Evolutionary conservation across 495 filamentous ascomycete genomes (phyloP), one percentile per base, ranked within the genome.

Genomic region (Aspergillus baeticus): DNA sequence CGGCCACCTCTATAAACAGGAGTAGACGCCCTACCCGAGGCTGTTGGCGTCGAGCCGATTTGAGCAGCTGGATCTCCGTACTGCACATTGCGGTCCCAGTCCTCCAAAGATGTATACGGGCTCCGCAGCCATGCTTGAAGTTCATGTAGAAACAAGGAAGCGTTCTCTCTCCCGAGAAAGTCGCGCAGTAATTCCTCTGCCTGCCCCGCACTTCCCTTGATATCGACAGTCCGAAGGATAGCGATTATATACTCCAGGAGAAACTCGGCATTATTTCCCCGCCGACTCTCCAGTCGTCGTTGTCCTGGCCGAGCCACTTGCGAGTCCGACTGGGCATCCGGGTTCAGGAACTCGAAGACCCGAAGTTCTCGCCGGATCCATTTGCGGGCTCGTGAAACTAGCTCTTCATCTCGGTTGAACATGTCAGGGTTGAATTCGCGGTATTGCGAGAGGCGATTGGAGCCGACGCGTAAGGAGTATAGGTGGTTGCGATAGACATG

Each of bases 321-420:
- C 13, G 61, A 56, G 22, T 63, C 55, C 26, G 67, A 62, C 34
- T 70, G 57, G 11, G 63, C 10, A 14, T 72, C 74, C 0, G 77
- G 69, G 53, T 77, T 74, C 38, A 95, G 76, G 64, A 92, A 96
- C 43, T 81, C 80, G 61, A 96, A 98, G 37, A 96, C 92, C 62
- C 87, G 83, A 8, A 98, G 77, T 62, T 98, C 94, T 34, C 94
- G 82, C 4, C 94, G 84, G 51, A 96, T 84, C 85, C 90, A 98
- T 51, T 84, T 86, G 29, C 90, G 80, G n/a, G 94, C 93, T 18
- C 90, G 84, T 2, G 88, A 90, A 39, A 91, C 77, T 0, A 96
- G 81, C 37, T 87, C 77, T 44, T 86, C 74, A 54, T 88, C 81
- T 6, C 69, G 69, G 54, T 73, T 73, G 68, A 97, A 89, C 2